Evolutionary conservation across 169 alveolate genomes (phyloP).

Genomic region (Toxoplasma gondii): DNA sequence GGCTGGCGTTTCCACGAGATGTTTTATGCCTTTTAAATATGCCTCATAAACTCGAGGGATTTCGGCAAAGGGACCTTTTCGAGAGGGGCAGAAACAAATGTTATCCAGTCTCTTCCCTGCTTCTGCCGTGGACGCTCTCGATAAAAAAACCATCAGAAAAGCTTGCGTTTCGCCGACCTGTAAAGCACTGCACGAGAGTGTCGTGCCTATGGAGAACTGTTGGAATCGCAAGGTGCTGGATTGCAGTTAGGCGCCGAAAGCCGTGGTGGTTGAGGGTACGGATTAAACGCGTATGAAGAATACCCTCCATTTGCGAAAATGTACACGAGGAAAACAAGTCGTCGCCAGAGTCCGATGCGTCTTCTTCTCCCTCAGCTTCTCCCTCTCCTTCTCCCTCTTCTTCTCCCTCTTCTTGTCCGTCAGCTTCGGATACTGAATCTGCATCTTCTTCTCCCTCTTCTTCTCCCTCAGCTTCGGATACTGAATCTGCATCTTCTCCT

Average conservation of each 20-base stretch:
- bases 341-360: not conserved
- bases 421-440: not conserved
- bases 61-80: no score
- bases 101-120: no score
- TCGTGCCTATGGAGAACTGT: slow-evolving; percentile 83
- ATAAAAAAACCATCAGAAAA: no score
- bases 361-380: not conserved
- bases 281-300: slow-evolving; percentile 48
- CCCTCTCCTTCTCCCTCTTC: not conserved
- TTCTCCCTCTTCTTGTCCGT: not conserved
- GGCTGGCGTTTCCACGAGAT: no score
- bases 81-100: no score
- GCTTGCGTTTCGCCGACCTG: slow-evolving; percentile 92
- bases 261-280: slow-evolving; percentile 46
- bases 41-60: no score
- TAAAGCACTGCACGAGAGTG: slow-evolving; percentile 91
- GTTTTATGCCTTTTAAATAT: no score
- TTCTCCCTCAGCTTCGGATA: not conserved
- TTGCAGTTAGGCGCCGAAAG: slow-evolving; percentile 77
- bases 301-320: not conserved
- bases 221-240: slow-evolving; percentile 92
- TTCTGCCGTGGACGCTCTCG: no score
- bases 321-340: not conserved
- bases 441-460: not conserved
- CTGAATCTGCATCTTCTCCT: not conserved